Conservation (phyloP, 768 basidiomycete genomes). For the Myochromella boudieri region DNA sequence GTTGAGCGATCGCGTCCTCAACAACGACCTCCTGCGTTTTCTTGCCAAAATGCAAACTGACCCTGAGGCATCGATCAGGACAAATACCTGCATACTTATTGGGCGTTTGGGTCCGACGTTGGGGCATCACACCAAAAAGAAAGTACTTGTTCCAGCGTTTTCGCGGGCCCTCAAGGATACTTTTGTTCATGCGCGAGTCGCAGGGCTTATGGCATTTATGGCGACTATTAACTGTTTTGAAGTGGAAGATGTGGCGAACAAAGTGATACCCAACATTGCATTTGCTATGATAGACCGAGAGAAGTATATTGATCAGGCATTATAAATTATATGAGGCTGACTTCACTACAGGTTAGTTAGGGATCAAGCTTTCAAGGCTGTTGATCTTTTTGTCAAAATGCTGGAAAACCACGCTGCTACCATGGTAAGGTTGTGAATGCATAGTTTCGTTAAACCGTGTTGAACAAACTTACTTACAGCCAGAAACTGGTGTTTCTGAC, state of each 20-base stretch:
- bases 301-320: slow-evolving; percentile 52
- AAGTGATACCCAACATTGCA: slow-evolving; percentile 85
- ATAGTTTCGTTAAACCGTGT: neutral
- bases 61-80: slow-evolving; percentile 91
- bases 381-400: slow-evolving; percentile 83
- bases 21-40: slow-evolving; percentile 92
- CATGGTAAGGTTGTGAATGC: slow-evolving; percentile 56
- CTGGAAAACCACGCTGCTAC: slow-evolving; percentile 75
- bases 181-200: slow-evolving; percentile 91
- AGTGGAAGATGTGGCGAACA: slow-evolving; percentile 81
- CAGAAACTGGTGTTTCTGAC: slow-evolving; percentile 36
- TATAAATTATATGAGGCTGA: neutral
- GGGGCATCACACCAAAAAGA: slow-evolving; percentile 87
- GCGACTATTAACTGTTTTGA: slow-evolving; percentile 91
- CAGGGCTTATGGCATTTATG: slow-evolving; percentile 94
- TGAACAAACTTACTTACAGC: slow-evolving; percentile 22
- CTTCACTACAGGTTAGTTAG: slow-evolving; percentile 70
- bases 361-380: slow-evolving; percentile 94
- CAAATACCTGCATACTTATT: slow-evolving; percentile 95
- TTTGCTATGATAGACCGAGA: slow-evolving; percentile 86
- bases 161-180: slow-evolving; percentile 84
- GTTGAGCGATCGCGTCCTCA: slow-evolving; percentile 89
- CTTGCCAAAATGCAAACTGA: slow-evolving; percentile 93
- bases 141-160: slow-evolving; percentile 97
- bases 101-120: slow-evolving; percentile 86